phyloP scores from a whole-genome alignment of 1,139 yeast species.

The Yamadazyma epiphylla region DNA sequence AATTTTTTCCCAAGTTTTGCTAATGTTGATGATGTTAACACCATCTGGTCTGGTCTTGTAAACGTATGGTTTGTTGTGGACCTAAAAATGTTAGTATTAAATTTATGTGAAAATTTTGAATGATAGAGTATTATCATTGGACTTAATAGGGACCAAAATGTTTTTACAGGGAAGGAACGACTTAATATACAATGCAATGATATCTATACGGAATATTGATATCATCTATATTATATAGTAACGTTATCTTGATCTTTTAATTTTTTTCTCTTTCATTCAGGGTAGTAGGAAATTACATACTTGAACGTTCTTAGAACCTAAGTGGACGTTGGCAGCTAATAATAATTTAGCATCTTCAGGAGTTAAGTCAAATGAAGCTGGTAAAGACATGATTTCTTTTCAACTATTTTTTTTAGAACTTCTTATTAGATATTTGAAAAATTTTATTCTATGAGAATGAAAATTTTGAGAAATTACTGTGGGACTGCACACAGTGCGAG shows the following conservation, averaged over 20 bases:
- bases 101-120: too few species aligned
- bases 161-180: too few species aligned
- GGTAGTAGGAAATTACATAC: conserved; percentile 53
- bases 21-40: conserved; percentile 96
- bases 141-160: too few species aligned
- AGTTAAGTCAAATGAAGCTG: conserved; percentile 88
- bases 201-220: too few species aligned
- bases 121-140: too few species aligned
- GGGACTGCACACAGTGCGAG: conserved; percentile 8
- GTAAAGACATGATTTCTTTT: conserved; percentile 59
- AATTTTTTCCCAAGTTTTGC: conserved; percentile 99
- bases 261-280: too few species aligned
- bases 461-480: conserved; percentile 8
- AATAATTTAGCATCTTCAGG: conserved; percentile 99
- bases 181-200: too few species aligned
- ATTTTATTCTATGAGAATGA: conserved; percentile 12
- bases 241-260: too few species aligned
- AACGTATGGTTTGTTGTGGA: conserved; percentile 99
- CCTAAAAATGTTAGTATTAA: conserved; percentile 55
- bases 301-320: conserved; percentile 99
- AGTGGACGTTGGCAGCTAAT: conserved; percentile 99
- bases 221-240: too few species aligned
- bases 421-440: conserved; percentile 7
- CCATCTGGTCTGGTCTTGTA: conserved; percentile 99
- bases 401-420: conserved; percentile 2